phyloP scores from a whole-genome alignment of 2,329 filamentous ascomycete species.

The Exophiala sp. region DNA sequence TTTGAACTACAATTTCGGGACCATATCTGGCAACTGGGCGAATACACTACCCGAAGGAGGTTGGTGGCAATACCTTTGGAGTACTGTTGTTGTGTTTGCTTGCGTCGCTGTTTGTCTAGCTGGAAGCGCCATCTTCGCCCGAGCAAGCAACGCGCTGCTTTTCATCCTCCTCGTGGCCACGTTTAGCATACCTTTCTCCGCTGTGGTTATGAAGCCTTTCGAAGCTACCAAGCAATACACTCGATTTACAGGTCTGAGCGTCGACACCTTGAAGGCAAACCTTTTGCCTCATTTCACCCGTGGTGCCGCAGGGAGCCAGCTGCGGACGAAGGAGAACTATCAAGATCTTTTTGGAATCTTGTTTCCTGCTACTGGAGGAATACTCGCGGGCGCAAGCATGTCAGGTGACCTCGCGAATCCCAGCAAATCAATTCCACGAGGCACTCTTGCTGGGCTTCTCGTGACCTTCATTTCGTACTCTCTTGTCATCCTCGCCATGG shows the following conservation, averaged over 20 bases:
- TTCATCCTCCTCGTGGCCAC: slow-evolving; percentile 66
- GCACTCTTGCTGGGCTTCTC: slow-evolving; percentile 71
- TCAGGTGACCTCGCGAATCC: slow-evolving; percentile 78
- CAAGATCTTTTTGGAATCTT: slow-evolving; percentile 80
- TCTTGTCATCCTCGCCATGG: slow-evolving; percentile 71
- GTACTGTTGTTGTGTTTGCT: slow-evolving; percentile 62
- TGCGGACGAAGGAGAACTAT: slow-evolving; percentile 62
- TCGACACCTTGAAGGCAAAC: slow-evolving; percentile 66
- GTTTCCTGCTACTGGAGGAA: slow-evolving; percentile 64
- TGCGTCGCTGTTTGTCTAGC: slow-evolving; percentile 73
- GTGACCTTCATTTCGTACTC: slow-evolving; percentile 72
- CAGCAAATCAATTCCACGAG: slow-evolving; percentile 75
- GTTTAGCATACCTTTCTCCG: slow-evolving; percentile 76
- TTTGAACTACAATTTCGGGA: slow-evolving; percentile 67
- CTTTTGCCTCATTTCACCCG: slow-evolving; percentile 61
- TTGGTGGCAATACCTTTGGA: slow-evolving; percentile 71
- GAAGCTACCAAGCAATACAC: slow-evolving; percentile 56
- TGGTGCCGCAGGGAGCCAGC: slow-evolving; percentile 57
- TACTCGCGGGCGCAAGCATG: slow-evolving; percentile 74
- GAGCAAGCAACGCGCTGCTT: slow-evolving; percentile 71
- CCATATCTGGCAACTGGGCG: slow-evolving; percentile 50
- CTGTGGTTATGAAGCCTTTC: slow-evolving; percentile 63
- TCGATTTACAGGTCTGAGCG: slow-evolving; percentile 70
- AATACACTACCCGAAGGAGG: slow-evolving; percentile 62
- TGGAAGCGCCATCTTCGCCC: slow-evolving; percentile 72